Conservation (phyloP, 2,329 filamentous ascomycete genomes). For the Daldinia sp. region DNA sequence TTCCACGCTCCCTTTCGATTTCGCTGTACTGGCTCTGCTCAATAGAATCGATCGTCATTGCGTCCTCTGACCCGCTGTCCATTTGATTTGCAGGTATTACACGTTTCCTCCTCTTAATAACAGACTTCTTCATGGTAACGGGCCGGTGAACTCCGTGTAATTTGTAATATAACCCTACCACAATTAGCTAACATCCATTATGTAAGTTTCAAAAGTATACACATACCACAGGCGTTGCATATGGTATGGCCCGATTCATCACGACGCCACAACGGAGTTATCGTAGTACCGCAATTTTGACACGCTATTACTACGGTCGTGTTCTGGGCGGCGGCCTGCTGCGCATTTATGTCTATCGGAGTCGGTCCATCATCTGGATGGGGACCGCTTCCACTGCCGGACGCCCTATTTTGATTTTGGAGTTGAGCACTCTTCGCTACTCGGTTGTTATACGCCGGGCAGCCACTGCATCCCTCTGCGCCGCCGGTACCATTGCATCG, state of each 20-base stretch:
- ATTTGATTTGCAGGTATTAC: constrained; percentile 82
- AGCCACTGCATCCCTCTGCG: constrained; percentile 93
- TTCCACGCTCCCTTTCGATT: constrained; percentile 64
- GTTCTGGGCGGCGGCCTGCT: constrained; percentile 58
- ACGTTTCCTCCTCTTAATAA: constrained; percentile 95
- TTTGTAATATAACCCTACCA: constrained; percentile 90
- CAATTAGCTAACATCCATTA: constrained; percentile 43
- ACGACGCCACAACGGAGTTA: constrained; percentile 94
- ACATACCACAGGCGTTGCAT: constrained; percentile 94
- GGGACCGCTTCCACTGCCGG: constrained; percentile 44
- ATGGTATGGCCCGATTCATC: constrained; percentile 97
- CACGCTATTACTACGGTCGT: constrained; percentile 85
- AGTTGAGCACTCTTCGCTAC: constrained; percentile 88
- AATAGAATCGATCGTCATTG: constrained; percentile 61
- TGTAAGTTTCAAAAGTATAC: constrained; percentile 52
- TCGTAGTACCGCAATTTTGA: constrained; percentile 96
- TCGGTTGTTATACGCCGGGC: constrained; percentile 96
- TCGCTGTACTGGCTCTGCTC: constrained; percentile 56
- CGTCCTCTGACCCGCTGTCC: constrained; percentile 55
- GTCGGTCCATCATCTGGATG: constrained; percentile 55
- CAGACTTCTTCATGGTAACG: constrained; percentile 98
- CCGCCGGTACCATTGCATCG: constrained; percentile 97
- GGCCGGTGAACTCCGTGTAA: constrained; percentile 93
- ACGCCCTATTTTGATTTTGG: constrained; percentile 56
- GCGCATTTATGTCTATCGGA: constrained; percentile 63